Evolutionary conservation across 306 rosid species (phyloP).

Genomic region (Cicer bijugum): DNA sequence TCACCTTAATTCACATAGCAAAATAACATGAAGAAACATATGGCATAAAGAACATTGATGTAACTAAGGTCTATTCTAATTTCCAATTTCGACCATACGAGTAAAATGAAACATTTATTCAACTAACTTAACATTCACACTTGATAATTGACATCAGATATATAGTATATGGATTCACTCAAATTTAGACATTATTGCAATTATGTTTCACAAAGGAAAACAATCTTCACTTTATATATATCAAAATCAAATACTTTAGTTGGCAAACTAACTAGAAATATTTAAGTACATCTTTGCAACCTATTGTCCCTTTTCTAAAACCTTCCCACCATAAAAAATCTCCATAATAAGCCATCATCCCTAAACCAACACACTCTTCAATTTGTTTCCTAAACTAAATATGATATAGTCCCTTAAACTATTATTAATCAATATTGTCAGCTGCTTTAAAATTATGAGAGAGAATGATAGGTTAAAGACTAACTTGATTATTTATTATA

Average conservation of each 20-base stretch:
- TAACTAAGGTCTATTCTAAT: background rate
- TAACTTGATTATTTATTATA: too few relatives aligned
- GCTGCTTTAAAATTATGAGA: too few relatives aligned
- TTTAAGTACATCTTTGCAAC: too few relatives aligned
- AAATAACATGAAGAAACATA: background rate
- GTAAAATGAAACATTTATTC: background rate
- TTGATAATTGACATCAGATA: slow-evolving; percentile 10
- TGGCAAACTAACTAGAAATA: background rate
- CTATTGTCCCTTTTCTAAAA: too few relatives aligned
- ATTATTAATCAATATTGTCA: too few relatives aligned
- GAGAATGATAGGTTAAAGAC: too few relatives aligned
- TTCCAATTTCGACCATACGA: background rate
- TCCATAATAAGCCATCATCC: too few relatives aligned
- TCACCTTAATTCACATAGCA: too few relatives aligned
- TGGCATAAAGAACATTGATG: background rate
- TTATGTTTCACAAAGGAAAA: background rate
- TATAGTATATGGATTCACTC: background rate
- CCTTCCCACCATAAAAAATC: too few relatives aligned
- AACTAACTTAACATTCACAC: background rate
- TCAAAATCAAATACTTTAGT: slow-evolving; percentile 4
- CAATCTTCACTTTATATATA: background rate
- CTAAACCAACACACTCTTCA: too few relatives aligned
- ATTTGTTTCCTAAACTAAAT: too few relatives aligned
- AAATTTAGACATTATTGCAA: background rate
- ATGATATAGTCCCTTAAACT: too few relatives aligned